phyloP scores from a whole-genome alignment of 2,329 filamentous ascomycete species.

The Plectosphaerella sp. region DNA sequence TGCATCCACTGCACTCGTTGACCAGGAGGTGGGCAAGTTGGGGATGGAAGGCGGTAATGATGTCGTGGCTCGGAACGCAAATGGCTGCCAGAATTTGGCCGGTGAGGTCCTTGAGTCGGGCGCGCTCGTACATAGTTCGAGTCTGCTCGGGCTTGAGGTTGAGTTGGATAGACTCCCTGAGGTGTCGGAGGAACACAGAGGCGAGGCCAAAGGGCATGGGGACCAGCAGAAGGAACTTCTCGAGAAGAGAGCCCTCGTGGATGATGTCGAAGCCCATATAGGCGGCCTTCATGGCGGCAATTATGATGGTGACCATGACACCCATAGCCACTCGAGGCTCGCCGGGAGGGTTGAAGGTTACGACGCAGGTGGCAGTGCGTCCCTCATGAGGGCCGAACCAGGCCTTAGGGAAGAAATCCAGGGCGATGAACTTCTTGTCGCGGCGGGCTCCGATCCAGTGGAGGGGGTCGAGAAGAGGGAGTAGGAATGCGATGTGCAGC shows the following conservation, averaged over 20 bases:
- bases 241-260: neutral
- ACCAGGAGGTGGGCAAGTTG: neutral
- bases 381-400: neutral
- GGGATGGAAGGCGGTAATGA: neutral
- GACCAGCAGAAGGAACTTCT: slow-evolving; percentile 6
- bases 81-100: slow-evolving; percentile 7
- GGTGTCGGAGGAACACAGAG: slow-evolving; percentile 3
- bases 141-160: no score
- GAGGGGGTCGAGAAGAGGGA: slow-evolving; percentile 13
- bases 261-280: slow-evolving; percentile 8
- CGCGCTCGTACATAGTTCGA: neutral
- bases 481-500: slow-evolving; percentile 16
- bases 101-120: neutral
- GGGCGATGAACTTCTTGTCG: slow-evolving; percentile 11
- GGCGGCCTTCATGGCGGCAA: slow-evolving; percentile 6
- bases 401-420: slow-evolving; percentile 7
- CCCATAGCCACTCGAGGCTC: neutral
- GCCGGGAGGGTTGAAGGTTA: slow-evolving; percentile 5
- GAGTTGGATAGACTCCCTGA: neutral
- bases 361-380: slow-evolving; percentile 4
- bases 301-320: slow-evolving; percentile 3
- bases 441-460: slow-evolving; percentile 10
- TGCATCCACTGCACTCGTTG: neutral
- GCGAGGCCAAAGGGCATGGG: slow-evolving; percentile 8
- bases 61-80: neutral